Evolutionary conservation across 2,329 filamentous ascomycete species (phyloP), one percentile per base, ranked within the genome.

Genomic region (Cladophialophora immunda): DNA sequence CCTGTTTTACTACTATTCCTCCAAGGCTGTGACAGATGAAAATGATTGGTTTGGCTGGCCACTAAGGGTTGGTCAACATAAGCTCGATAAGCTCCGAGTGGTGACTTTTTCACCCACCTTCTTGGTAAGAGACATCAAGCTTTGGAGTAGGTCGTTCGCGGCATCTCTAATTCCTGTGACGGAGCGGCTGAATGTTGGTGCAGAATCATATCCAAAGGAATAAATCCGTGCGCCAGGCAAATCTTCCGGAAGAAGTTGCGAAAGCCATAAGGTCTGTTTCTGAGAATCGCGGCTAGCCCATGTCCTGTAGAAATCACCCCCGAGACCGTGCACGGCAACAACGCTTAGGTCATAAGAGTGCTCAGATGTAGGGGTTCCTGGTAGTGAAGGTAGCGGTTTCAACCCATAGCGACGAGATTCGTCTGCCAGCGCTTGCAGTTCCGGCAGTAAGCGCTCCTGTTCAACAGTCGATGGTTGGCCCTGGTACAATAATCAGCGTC

Each of bases 1-100:
- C 68, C 63, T 70, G 54, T 56, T 70, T 67, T 29, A 64, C 52
- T 25, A 70, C 25, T 58, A 70, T 64, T 58, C 67, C 68, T 27
- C 68, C 68, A 15, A 70, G 61, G 41, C 67, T 69, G 45, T 70
- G 67, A 45, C 60, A 64, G 22, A 70, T 58, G 45, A 70, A 70
- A 50, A 70, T 67, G 29, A 70, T 64, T 47, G 68, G 64, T 47
- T 59, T 7, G 6, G 55, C 55, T 41, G 50, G 47, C 30, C 61
- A 59, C 64, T 69, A 41, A 22, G 36, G 38, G 22, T 62, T 38
- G 59, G 62, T 61, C 30, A 65, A 53, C 53, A 32, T 53, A 36
- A 11, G 36, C 55, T 65, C 32, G 41, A 27, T 62, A 52, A 55
- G 55, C 29, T 17, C 11, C 36, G 36, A 41, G 36, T 62, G 53